Evolutionary conservation across 768 basidiomycete genomes (phyloP).

Genomic region (Cantharellus cinnabarinus): DNA sequence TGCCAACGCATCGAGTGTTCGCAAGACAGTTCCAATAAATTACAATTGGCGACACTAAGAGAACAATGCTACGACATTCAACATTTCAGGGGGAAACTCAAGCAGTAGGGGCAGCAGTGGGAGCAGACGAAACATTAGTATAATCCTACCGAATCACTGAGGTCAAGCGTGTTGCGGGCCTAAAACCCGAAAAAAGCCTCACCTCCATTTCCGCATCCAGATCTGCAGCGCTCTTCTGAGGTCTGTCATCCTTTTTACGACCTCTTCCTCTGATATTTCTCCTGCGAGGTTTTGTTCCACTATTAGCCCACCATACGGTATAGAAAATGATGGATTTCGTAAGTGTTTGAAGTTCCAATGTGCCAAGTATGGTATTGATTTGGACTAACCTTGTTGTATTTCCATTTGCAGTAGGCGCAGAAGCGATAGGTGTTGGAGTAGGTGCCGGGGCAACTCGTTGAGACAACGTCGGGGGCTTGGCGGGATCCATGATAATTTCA

Average conservation of each 20-base stretch:
- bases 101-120: slow-evolving; percentile 3
- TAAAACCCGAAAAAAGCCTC: slow-evolving; percentile 11
- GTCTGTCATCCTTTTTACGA: slow-evolving; percentile 26
- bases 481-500: slow-evolving; percentile 85
- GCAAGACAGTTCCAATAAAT: too few species aligned
- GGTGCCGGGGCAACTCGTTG: slow-evolving; percentile 70
- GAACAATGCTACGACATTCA: neutral
- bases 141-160: slow-evolving; percentile 8
- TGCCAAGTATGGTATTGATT: neutral
- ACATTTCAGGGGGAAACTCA: neutral
- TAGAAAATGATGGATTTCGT: too few species aligned
- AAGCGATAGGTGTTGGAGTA: slow-evolving; percentile 17
- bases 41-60: too few species aligned
- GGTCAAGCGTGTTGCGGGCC: neutral
- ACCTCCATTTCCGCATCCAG: slow-evolving; percentile 99
- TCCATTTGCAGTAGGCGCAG: slow-evolving; percentile 7
- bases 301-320: too few species aligned
- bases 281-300: too few species aligned
- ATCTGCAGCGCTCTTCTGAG: slow-evolving; percentile 67
- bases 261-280: slow-evolving; percentile 6
- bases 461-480: slow-evolving; percentile 40
- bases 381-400: slow-evolving; percentile 18
- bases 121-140: slow-evolving; percentile 6
- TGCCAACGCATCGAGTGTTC: too few species aligned
- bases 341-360: too few species aligned